A percentile compares a stretch with the other conserved stretches of the same genome.
These are phyloP conservation scores for Helicostylum pulchrum DNA, from an alignment of 192 early-diverging fungal genomes.

Conservation along the genomic window DNA sequence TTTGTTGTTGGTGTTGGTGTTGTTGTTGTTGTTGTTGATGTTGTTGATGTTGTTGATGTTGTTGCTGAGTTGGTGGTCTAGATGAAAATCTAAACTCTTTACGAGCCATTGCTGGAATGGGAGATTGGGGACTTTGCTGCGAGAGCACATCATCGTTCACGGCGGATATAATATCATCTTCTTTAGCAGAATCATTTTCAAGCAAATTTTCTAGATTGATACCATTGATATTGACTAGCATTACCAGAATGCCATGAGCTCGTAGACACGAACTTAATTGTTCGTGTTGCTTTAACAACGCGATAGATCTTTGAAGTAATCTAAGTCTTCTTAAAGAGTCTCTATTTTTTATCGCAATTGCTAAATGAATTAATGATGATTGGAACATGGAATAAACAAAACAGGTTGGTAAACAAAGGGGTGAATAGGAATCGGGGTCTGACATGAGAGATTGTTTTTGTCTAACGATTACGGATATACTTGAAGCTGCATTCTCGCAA, in stretches of 20 bases:
- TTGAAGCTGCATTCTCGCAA: conserved; percentile 19
- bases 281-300: conserved; percentile 7
- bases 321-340: background rate
- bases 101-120: background rate
- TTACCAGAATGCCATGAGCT: conserved; percentile 14
- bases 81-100: background rate
- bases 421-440: conserved; percentile 7
- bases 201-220: background rate
- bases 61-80: background rate
- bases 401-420: conserved; percentile 19
- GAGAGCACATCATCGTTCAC: background rate
- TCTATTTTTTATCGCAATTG: conserved; percentile 8
- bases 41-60: background rate
- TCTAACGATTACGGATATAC: conserved; percentile 10
- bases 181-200: background rate
- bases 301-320: conserved; percentile 6
- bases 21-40: background rate
- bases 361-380: conserved; percentile 16
- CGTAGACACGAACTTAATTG: conserved; percentile 11
- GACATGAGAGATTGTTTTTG: conserved; percentile 7
- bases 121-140: conserved; percentile 1
- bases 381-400: conserved; percentile 28
- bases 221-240: conserved; percentile 11
- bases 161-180: background rate
- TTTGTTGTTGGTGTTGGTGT: background rate